Conservation (phyloP, 2,329 filamentous ascomycete genomes). For the Ceratocystis eucalypticola region DNA sequence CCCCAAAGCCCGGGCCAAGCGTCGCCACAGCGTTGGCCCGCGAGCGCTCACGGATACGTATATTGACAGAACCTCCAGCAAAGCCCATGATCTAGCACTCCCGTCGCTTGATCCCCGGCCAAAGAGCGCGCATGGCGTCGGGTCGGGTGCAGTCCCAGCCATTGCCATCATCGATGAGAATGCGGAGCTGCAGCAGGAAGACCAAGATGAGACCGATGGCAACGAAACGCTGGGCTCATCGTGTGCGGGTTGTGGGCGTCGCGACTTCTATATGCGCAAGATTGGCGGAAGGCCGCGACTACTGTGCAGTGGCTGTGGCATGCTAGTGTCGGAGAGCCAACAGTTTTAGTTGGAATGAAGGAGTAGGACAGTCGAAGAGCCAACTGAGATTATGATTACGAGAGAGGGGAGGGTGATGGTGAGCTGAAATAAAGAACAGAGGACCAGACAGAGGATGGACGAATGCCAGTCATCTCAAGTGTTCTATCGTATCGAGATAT, state of each 20-base stretch:
- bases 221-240: background rate
- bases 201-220: background rate
- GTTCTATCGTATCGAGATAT: background rate
- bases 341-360: background rate
- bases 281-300: conserved; percentile 6
- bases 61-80: background rate
- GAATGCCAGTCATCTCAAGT: too few species aligned
- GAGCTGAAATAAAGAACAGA: too few species aligned
- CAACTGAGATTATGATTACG: too few species aligned
- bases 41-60: background rate
- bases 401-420: too few species aligned
- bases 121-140: background rate
- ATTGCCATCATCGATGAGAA: background rate
- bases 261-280: conserved; percentile 10
- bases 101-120: background rate
- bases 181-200: background rate
- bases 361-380: background rate
- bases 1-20: background rate
- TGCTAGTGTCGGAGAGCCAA: background rate
- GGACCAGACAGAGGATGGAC: too few species aligned
- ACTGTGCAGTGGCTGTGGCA: conserved; percentile 10
- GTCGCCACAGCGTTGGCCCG: conserved; percentile 1
- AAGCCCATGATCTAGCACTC: background rate
- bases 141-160: background rate
- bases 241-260: conserved; percentile 13